Evolutionary conservation across 176 grass and related monocot species (phyloP), one percentile per base, ranked within the genome.

Genomic region (Bonia amplexicaulis): DNA sequence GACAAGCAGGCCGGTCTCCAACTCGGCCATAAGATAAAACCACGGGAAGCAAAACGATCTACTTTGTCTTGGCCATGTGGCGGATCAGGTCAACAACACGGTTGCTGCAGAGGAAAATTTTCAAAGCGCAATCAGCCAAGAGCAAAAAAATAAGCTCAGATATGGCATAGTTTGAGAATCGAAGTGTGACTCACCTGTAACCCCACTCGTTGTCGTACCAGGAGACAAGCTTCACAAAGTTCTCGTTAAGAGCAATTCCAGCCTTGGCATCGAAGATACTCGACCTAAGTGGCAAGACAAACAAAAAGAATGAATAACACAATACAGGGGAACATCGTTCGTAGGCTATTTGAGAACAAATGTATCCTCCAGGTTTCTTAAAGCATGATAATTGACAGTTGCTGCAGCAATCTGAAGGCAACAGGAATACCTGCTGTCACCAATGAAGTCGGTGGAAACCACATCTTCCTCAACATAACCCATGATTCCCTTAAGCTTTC

Each of bases 141-240:
- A 26, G 12, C 7, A 14, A 16, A 61, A 61, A 53, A 10, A 37
- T 0, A 69, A 41, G 37, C 64, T 19, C 15, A 58, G 19, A 80
- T 69, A 45, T 23, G 14, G 19, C 2, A 17, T 25, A 41, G 44
- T 16, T 9, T 9, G 3, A 6, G 33, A 37, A 25, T 44, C 5
- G 6, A 19, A 20, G 12, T 12, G 26, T 10, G 35, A 40, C 55
- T 65, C 79, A 93, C 91, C 91, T 93, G 74, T 97, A 97, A 71
- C 94, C 94, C 94, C 94, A 97, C 46, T 94, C 94, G 4, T 95
- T 95, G 84, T 96, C 94, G 1, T 93, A 96, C 94, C 94, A 96
- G 1, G 94, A 73, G 22, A 97, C 89, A 0, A 97, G 87, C 92
- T 97, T 97, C 31, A 82, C 80, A 5, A 94, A 97, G 58, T 88